Evolutionary conservation across 805 yeast genomes (phyloP).

Genomic region (Metschnikowia kunwiensis): DNA sequence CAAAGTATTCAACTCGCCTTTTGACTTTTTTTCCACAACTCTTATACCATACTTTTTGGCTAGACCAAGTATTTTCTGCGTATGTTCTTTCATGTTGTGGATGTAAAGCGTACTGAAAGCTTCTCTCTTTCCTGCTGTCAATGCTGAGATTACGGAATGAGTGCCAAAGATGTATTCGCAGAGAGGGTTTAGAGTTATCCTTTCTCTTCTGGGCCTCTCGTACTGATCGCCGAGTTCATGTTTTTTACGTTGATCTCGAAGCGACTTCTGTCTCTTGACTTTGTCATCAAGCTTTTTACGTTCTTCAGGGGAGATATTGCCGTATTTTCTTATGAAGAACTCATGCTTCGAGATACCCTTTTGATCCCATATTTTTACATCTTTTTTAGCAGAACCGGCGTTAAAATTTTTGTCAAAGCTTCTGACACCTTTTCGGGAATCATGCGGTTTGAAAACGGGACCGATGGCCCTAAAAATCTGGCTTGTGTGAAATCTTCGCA

Average conservation of each 20-base stretch:
- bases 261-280: conserved; percentile 31
- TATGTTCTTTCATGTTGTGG: conserved; percentile 37
- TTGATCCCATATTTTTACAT: conserved; percentile 63
- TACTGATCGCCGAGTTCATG: conserved; percentile 20
- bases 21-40: conserved; percentile 34
- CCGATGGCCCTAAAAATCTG: conserved; percentile 7
- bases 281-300: conserved; percentile 27
- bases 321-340: conserved; percentile 60
- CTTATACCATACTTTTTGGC: conserved; percentile 45
- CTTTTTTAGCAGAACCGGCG: conserved; percentile 17
- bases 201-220: conserved; percentile 10
- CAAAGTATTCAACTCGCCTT: conserved; percentile 56
- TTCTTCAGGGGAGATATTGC: conserved; percentile 58
- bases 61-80: conserved; percentile 41
- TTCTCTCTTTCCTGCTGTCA: conserved; percentile 52
- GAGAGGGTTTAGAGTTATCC: conserved; percentile 38
- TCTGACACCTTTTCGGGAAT: conserved; percentile 5
- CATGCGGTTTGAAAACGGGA: conserved; percentile 13
- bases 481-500: conserved; percentile 16
- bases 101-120: conserved; percentile 51
- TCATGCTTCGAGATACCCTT: conserved; percentile 59
- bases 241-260: conserved; percentile 24
- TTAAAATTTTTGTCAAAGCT: conserved; percentile 48
- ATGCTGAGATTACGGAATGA: conserved; percentile 69
- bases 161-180: conserved; percentile 75